Percentiles rank a stretch among this genome's conserved stretches.
Evolutionary conservation across 2,329 filamentous ascomycete species (phyloP).

Genomic region (Thielaviopsis punctulata): DNA sequence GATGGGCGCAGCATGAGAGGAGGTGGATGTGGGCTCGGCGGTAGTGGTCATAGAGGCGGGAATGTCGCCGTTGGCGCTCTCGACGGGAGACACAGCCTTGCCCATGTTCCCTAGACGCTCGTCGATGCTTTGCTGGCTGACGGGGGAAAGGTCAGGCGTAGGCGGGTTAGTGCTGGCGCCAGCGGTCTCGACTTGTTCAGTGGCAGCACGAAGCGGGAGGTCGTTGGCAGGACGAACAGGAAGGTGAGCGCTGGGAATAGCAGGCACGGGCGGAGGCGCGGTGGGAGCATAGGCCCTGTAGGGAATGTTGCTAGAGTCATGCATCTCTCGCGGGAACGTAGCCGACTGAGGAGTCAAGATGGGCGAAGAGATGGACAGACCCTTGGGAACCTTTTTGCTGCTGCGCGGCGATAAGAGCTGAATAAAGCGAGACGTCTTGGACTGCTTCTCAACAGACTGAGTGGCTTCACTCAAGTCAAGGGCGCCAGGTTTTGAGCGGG

Average conservation of each 20-base stretch:
- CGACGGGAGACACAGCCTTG: not conserved
- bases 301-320: slow-evolving; percentile 40
- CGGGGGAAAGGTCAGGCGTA: slow-evolving; percentile 31
- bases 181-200: not conserved
- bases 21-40: slow-evolving; percentile 26
- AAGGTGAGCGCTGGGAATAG: slow-evolving; percentile 29
- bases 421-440: slow-evolving; percentile 40
- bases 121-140: slow-evolving; percentile 27
- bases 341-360: slow-evolving; percentile 47
- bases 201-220: not conserved
- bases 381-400: slow-evolving; percentile 28
- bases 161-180: not conserved
- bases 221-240: not conserved
- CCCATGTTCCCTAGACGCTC: slow-evolving; percentile 23
- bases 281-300: slow-evolving; percentile 41
- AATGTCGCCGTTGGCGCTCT: slow-evolving; percentile 14
- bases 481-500: slow-evolving; percentile 30
- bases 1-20: slow-evolving; percentile 32
- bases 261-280: slow-evolving; percentile 30
- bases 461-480: slow-evolving; percentile 29
- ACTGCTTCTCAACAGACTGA: slow-evolving; percentile 30
- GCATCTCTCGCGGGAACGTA: slow-evolving; percentile 38
- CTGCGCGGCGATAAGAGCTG: slow-evolving; percentile 43
- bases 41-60: slow-evolving; percentile 30
- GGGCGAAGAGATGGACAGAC: slow-evolving; percentile 44